Conservation (phyloP, 441 rosid genomes). For the Populus hybrid region DNA sequence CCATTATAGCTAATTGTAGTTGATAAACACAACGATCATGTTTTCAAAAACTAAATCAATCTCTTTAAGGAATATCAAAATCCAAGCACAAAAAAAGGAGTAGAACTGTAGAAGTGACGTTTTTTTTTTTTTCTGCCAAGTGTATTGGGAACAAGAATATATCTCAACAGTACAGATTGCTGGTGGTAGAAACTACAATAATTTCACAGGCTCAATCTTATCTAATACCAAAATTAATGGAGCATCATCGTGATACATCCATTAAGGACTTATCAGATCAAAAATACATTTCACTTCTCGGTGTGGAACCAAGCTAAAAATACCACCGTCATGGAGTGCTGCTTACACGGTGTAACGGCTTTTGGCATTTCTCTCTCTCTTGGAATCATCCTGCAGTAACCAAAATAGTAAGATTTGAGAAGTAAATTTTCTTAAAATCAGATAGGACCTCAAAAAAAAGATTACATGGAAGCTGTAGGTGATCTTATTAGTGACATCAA, state of each 20-base stretch:
- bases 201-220: not conserved
- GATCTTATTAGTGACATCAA: conserved; percentile 73
- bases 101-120: not conserved
- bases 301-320: not conserved
- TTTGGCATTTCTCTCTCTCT: conserved; percentile 50
- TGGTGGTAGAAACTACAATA: conserved; percentile 1
- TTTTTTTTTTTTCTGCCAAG: conserved; percentile 5
- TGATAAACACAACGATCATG: not conserved
- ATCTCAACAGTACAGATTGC: not conserved
- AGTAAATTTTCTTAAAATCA: conserved; percentile 1
- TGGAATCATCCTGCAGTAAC: conserved; percentile 69
- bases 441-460: conserved; percentile 1
- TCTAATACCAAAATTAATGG: conserved; percentile 6
- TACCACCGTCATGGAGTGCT: not conserved
- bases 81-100: not conserved
- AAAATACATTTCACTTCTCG: not conserved
- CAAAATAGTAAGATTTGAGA: conserved; percentile 15
- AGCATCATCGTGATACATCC: not conserved
- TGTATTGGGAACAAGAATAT: conserved; percentile 1
- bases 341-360: conserved; percentile 60
- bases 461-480: conserved; percentile 75
- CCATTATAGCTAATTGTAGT: not conserved
- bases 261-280: not conserved
- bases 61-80: not conserved
- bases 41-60: not conserved